Conservation (phyloP, 352 stramenopile genomes). For the Globisporangium recalcitrans region DNA sequence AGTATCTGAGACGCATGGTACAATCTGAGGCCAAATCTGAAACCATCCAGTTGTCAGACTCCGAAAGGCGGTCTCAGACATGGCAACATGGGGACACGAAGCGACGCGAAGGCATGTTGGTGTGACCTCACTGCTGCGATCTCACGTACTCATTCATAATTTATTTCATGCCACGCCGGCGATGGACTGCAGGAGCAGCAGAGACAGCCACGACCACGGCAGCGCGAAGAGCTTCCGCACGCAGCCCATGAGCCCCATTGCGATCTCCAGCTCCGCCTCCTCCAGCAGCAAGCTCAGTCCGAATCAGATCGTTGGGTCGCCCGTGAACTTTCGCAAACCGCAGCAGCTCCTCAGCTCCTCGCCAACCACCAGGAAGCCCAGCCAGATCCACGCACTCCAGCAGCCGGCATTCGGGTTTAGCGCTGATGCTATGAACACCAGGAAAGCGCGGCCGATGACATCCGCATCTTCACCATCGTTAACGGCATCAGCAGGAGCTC, state of each 20-base stretch:
- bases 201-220: background rate
- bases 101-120: background rate
- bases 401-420: background rate
- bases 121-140: background rate
- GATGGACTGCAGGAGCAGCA: constrained; percentile 7
- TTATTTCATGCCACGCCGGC: background rate
- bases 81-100: background rate
- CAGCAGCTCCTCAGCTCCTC: constrained; percentile 5
- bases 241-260: background rate
- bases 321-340: constrained; percentile 12
- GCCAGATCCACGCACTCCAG: background rate
- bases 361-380: background rate
- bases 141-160: no score
- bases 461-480: background rate
- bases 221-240: background rate
- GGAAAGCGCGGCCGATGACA: background rate
- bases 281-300: background rate
- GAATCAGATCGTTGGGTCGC: constrained; percentile 14
- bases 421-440: background rate
- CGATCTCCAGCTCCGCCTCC: background rate
- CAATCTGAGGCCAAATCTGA: no score
- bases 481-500: background rate
- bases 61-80: no score
- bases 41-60: no score
- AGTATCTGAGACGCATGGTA: background rate